Base-by-base conservation (phyloP, 2,329 filamentous ascomycete species). In the Penicillium sp. region DNA sequence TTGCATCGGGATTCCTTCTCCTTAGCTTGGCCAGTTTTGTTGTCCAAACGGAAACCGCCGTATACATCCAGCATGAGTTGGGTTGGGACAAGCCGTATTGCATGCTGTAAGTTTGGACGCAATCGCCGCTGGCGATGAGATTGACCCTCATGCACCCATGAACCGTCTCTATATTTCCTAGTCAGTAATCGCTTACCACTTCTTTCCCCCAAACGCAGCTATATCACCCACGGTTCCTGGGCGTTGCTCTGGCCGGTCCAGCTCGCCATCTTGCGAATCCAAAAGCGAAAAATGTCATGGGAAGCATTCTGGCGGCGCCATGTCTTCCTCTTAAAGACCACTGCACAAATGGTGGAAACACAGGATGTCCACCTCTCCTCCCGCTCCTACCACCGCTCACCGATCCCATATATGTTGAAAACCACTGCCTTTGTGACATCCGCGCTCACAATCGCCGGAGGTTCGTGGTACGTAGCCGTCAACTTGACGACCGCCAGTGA, bases 21-120 rank as follows among this genome's bases (percentile, higher is more conserved):
- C 69, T 97, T 61, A 94, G 89, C 68, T 79, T 99, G 66, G 77
- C 96, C 52, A 88, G 89, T 67, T 99, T 99, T 70, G 90, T 91
- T 41, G 79, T 96, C 5, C 94, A 99, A 81, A 97, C 94, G 3
- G 93, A 97, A 79, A 91, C 96, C 47, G 93, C 92, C 9, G 87
- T 95, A 8, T 92, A 97, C 75, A 94, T 99, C 55, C 93, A 97
- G 76, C 87, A 93, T 70, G 86, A 94, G 54, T 76, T 97, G 58
- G 86, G 89, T 58, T 99, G 94, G 94, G 85, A 95, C 76, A 99
- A 99, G 78, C 90, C 94, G n/a, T 99, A 97, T 77, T 96, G 91
- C 79, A 99, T 99, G 94, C 84, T 99, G 80, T 97, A 76, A 76
- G 73, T 74, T 53, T 32, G 40, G 15, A 48, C 41, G 39, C 44